A percentile compares a stretch with the other conserved stretches of the same genome.
Evolutionary conservation across 2,329 filamentous ascomycete species (phyloP).

Genomic region (Neoascochyta sp.): DNA sequence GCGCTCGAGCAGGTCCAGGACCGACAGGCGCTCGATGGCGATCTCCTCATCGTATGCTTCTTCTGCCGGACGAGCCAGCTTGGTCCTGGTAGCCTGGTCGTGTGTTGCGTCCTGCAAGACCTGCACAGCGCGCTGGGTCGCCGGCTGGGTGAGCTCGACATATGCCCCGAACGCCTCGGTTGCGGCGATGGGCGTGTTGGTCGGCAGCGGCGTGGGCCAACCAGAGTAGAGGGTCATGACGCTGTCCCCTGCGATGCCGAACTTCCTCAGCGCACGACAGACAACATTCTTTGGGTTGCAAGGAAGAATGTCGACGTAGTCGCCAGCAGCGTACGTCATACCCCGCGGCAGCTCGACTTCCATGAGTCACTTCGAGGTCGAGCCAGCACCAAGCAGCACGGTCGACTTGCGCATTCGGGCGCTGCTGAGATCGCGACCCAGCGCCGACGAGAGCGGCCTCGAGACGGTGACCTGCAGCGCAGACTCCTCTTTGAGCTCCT

Average conservation of each 20-base stretch:
- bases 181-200: conserved; percentile 57
- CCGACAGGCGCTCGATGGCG: conserved; percentile 55
- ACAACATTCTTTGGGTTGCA: conserved; percentile 63
- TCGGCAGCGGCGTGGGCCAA: conserved; percentile 65
- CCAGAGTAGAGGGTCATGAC: conserved; percentile 57
- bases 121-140: conserved; percentile 60
- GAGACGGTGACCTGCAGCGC: conserved; percentile 33
- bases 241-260: conserved; percentile 66
- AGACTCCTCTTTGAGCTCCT: no score
- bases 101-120: conserved; percentile 49
- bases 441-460: conserved; percentile 31
- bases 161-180: conserved; percentile 64
- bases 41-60: conserved; percentile 39
- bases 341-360: conserved; percentile 44
- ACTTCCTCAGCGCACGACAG: conserved; percentile 60
- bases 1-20: conserved; percentile 67
- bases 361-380: conserved; percentile 38
- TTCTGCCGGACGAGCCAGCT: conserved; percentile 49
- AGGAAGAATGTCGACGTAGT: conserved; percentile 72
- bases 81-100: conserved; percentile 48
- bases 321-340: conserved; percentile 65
- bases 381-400: conserved; percentile 26
- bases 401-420: conserved; percentile 33
- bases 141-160: conserved; percentile 69
- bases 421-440: conserved; percentile 38